Percentiles rank a stretch among this genome's conserved stretches.
phyloP scores from a whole-genome alignment of 345 rosid genomes.

The Draba incana region DNA sequence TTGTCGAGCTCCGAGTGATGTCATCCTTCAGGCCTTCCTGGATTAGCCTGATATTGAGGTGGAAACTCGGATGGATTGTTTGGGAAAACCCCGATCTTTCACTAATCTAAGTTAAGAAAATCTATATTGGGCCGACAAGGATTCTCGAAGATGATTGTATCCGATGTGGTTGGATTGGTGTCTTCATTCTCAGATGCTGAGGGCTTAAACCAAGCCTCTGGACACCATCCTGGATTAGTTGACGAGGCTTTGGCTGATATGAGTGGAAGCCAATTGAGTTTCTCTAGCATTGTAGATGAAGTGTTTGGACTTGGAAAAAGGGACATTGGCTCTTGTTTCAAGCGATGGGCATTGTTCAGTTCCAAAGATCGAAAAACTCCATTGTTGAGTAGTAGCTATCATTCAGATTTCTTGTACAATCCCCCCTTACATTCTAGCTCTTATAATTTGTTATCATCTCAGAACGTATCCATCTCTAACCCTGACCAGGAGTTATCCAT shows the following conservation, averaged over 20 bases:
- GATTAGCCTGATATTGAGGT: constrained; percentile 59
- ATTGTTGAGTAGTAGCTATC: constrained; percentile 54
- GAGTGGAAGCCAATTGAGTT: constrained; percentile 62
- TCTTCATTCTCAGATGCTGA: constrained; percentile 54
- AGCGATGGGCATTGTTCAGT: constrained; percentile 15
- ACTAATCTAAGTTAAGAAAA: constrained; percentile 65
- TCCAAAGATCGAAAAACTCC: constrained; percentile 22
- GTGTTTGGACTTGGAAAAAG: constrained; percentile 89
- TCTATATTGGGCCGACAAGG: constrained; percentile 80
- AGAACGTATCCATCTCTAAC: constrained; percentile 63
- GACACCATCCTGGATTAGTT: constrained; percentile 58
- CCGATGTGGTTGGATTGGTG: constrained; percentile 58
- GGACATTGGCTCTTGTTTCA: constrained; percentile 54
- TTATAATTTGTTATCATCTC: constrained; percentile 55
- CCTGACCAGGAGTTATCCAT: constrained; percentile 79
- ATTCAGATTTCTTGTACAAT: constrained; percentile 58
- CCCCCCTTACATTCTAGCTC: constrained; percentile 54
- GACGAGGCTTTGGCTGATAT: constrained; percentile 57
- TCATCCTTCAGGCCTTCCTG: constrained; percentile 57
- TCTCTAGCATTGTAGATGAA: constrained; percentile 87
- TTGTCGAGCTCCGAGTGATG: constrained; percentile 69
- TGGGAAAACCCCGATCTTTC: constrained; percentile 55
- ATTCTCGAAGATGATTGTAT: constrained; percentile 79
- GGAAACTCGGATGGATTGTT: constrained; percentile 61
- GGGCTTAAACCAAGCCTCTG: constrained; percentile 53